phyloP scores from a whole-genome alignment of 2,329 filamentous ascomycete genomes.

The Fusarium nodosum region DNA sequence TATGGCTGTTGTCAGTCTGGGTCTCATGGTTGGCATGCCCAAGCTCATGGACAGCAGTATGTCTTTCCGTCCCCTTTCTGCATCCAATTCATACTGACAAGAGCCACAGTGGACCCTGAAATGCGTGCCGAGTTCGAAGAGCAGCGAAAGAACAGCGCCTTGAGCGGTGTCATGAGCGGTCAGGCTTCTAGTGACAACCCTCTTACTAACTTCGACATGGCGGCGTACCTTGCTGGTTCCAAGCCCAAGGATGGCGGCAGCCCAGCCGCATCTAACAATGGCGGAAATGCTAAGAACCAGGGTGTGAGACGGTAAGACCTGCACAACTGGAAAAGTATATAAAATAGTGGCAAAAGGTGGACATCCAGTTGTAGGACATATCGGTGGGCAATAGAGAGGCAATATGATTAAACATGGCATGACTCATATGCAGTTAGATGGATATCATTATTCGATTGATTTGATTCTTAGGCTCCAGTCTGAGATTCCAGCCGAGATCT shows the following conservation, averaged over 20 bases:
- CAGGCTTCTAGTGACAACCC: conserved; percentile 56
- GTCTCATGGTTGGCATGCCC: conserved; percentile 90
- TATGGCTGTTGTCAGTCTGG: conserved; percentile 86
- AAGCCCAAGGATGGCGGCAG: conserved; percentile 58
- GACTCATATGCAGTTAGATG: conserved; percentile 11
- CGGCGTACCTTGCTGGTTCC: conserved; percentile 72
- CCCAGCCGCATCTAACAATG: conserved; percentile 44
- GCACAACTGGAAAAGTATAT: neutral
- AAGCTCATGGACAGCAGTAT: conserved; percentile 95
- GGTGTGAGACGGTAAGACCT: conserved; percentile 56
- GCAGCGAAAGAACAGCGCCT: conserved; percentile 81
- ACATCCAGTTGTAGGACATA: neutral
- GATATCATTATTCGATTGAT: conserved; percentile 8
- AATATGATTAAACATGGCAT: conserved; percentile 18
- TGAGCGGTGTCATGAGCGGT: conserved; percentile 68
- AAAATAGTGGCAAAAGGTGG: conserved; percentile 6
- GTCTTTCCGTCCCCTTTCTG: conserved; percentile 54
- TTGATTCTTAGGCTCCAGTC: neutral
- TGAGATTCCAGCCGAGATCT: conserved; percentile 6
- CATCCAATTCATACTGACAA: conserved; percentile 7
- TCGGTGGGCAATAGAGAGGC: conserved; percentile 5
- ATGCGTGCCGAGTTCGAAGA: conserved; percentile 93
- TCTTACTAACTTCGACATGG: conserved; percentile 72
- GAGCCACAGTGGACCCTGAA: conserved; percentile 88
- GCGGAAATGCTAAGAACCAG: conserved; percentile 55